Conservation (phyloP, 805 yeast genomes). For the Barnettozyma sp. region DNA sequence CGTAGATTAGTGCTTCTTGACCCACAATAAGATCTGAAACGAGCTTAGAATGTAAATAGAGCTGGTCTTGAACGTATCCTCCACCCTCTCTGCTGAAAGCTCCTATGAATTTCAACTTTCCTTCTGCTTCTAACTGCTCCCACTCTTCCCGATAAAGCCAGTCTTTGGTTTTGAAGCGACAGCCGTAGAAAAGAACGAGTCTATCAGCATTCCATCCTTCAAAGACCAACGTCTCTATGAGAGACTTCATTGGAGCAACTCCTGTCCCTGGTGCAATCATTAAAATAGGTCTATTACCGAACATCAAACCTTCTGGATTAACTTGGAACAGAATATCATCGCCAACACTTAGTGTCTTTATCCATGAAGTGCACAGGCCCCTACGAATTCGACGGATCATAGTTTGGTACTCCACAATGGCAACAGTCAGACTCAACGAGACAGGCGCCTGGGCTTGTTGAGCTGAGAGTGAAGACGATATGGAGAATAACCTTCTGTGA, state of each 20-base stretch:
- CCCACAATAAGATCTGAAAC: conserved; percentile 49
- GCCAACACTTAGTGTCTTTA: conserved; percentile 42
- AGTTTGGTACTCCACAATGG: conserved; percentile 82
- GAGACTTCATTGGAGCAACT: conserved; percentile 81
- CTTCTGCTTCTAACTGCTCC: conserved; percentile 29
- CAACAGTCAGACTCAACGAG: conserved; percentile 62
- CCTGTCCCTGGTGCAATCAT: conserved; percentile 95
- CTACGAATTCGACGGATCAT: conserved; percentile 64
- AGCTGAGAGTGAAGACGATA: conserved; percentile 56
- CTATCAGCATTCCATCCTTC: conserved; percentile 21
- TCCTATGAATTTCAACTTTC: conserved; percentile 35
- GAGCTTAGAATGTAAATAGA: conserved; percentile 43
- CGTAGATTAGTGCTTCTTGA: conserved; percentile 54
- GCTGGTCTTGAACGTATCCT: conserved; percentile 73
- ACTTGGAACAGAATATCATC: conserved; percentile 48
- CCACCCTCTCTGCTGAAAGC: conserved; percentile 47
- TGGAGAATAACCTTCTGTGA: conserved; percentile 78
- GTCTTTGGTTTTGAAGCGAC: conserved; percentile 60
- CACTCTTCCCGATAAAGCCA: conserved; percentile 56
- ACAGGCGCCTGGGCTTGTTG: conserved; percentile 4
- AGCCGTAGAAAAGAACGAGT: conserved; percentile 65
- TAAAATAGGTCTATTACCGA: conserved; percentile 44
- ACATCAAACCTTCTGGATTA: conserved; percentile 38
- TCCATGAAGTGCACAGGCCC: conserved; percentile 80
- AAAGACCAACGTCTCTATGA: conserved; percentile 40